Base-by-base conservation (phyloP, 768 basidiomycete genomes). In the Astraeus odoratus region DNA sequence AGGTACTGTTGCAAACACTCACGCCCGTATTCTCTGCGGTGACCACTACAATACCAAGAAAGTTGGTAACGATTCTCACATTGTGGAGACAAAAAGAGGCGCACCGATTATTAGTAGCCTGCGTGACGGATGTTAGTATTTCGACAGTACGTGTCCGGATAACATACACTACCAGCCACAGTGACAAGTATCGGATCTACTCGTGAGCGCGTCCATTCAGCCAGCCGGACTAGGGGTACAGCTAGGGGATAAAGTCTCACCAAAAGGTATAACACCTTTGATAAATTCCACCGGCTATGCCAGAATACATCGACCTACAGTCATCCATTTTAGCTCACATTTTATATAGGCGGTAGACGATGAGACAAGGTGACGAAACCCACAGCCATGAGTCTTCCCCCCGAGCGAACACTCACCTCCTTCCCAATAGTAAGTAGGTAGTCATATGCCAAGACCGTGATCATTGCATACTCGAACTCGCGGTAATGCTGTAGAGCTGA, bases 171-270 rank as follows among this genome's bases (percentile, higher is more conserved):
- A 15, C 23, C 5, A 39, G 37, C 13, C 15, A 3, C 13, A 39
- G 22, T 2, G 37, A 23, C 24, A 49, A 15, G 40, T 51, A 51
- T 35, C 50, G 47, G 29, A 49, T 49, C 48, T 51, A 34, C 29
- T 22, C 1, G 12, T 25, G 13, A 15, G 7, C 29, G n/a, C 26
- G n/a, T n/a, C n/a, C n/a, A n/a, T n/a, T n/a, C n/a, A n/a, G n/a
- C n/a, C n/a, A n/a, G n/a, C n/a, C n/a, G n/a, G n/a, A n/a, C n/a
- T n/a, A n/a, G n/a, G n/a, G n/a, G n/a, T n/a, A n/a, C 13, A 39
- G n/a, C 29, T 8, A 4, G 16, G 12, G 23, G 16, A 3, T 34
- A 15, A 12, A 35, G 16, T 6, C 39, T 40, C 33, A 51, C 50
- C n/a, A n/a, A 20, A 13, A 51, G 43, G 34, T 51, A 51, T 5